phyloP scores from a whole-genome alignment of 495 filamentous ascomycete genomes.

The Penicillium simplicissimum region DNA sequence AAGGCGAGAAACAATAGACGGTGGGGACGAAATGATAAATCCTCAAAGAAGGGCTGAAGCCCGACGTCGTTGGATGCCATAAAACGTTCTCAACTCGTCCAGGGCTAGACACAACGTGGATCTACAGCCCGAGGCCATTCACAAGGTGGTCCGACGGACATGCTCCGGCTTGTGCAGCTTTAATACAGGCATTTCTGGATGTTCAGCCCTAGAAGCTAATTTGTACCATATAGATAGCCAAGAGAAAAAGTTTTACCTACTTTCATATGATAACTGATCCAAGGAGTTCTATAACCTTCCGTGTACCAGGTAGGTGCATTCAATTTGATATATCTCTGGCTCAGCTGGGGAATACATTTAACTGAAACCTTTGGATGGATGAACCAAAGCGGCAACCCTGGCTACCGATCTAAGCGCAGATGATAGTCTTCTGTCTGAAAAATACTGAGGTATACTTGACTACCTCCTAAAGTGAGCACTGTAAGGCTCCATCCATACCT shows the following conservation, averaged over 20 bases:
- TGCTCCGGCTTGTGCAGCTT: background rate
- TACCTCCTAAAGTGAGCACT: too few relatives aligned
- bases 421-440: too few relatives aligned
- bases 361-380: too few relatives aligned
- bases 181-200: conserved; percentile 25
- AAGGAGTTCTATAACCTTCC: too few relatives aligned
- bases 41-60: background rate
- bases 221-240: conserved; percentile 27
- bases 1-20: conserved; percentile 17
- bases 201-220: background rate
- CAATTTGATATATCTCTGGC: too few relatives aligned
- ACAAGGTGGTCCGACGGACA: too few relatives aligned
- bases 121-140: background rate
- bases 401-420: too few relatives aligned
- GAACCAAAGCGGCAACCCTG: too few relatives aligned
- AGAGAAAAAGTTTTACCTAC: background rate
- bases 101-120: background rate
- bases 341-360: too few relatives aligned
- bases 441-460: too few relatives aligned
- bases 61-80: background rate
- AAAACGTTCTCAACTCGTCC: background rate
- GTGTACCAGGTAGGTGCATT: too few relatives aligned
- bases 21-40: background rate
- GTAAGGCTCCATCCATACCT: too few relatives aligned
- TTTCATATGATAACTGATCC: background rate